These are phyloP conservation scores for Leccinum boreale DNA, from an alignment of 768 basidiomycete genomes.

Conservation along the genomic window DNA sequence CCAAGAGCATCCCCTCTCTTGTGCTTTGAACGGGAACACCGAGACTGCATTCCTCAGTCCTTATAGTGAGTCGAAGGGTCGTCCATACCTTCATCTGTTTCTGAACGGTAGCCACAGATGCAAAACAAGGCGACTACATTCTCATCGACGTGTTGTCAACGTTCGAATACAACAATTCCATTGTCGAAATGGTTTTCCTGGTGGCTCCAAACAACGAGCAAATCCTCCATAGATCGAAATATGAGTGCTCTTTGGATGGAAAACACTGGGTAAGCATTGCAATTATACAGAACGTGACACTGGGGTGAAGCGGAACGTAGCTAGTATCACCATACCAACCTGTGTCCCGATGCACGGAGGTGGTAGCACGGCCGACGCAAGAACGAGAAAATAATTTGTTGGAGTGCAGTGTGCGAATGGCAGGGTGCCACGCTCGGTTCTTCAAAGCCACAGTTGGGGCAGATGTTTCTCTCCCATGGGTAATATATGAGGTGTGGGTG, in stretches of 20 bases:
- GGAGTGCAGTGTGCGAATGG: constrained; percentile 27
- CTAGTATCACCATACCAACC: constrained; percentile 13
- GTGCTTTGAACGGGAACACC: constrained; percentile 53
- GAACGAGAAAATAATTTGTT: constrained; percentile 7
- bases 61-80: constrained; percentile 35
- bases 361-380: background rate
- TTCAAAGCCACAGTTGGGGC: constrained; percentile 29
- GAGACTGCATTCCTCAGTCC: constrained; percentile 51
- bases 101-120: constrained; percentile 17
- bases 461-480: constrained; percentile 33
- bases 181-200: constrained; percentile 35
- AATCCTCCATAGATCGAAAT: constrained; percentile 28
- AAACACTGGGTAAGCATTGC: constrained; percentile 30
- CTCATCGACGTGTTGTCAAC: constrained; percentile 36
- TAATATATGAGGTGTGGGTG: constrained; percentile 41
- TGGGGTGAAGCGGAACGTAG: constrained; percentile 7
- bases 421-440: constrained; percentile 19
- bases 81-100: constrained; percentile 7
- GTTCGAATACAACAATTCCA: constrained; percentile 16
- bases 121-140: constrained; percentile 36
- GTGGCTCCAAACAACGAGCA: constrained; percentile 33
- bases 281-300: background rate
- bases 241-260: constrained; percentile 31
- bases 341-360: constrained; percentile 4
- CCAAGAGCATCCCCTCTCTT: constrained; percentile 43